Conservation (phyloP, 169 alveolate species). For the Plasmodium vivax region DNA sequence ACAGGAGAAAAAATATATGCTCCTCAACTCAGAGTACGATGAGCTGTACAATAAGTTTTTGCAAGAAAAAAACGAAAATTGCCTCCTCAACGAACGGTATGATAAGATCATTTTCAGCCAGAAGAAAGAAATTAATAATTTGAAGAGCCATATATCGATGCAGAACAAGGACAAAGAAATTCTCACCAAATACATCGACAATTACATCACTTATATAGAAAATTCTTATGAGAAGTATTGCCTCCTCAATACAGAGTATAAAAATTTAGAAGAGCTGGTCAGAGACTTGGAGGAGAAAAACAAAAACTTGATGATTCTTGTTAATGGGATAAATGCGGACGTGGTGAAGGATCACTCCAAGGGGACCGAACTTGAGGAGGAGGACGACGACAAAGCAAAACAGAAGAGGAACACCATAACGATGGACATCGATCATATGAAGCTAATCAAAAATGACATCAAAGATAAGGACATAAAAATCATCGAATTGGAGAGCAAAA, state of each 20-base stretch:
- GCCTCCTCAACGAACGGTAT: constrained; percentile 60
- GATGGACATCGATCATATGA: constrained; percentile 33
- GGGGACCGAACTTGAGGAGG: neutral
- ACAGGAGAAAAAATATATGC: constrained; percentile 71
- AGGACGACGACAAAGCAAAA: neutral
- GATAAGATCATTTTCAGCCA: constrained; percentile 68
- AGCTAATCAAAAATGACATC: constrained; percentile 58
- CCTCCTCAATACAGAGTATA: constrained; percentile 40
- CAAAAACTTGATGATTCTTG: constrained; percentile 28
- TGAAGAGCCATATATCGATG: constrained; percentile 47
- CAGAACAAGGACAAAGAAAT: constrained; percentile 73
- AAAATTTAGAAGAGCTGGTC: constrained; percentile 60
- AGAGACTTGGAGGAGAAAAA: constrained; percentile 64
- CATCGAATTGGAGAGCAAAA: constrained; percentile 67
- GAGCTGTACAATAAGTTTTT: constrained; percentile 56
- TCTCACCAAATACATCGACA: constrained; percentile 68
- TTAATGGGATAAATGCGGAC: constrained; percentile 29
- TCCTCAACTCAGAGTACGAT: constrained; percentile 67
- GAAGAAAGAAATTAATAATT: constrained; percentile 61
- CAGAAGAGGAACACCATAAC: constrained; percentile 19
- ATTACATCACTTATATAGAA: constrained; percentile 70
- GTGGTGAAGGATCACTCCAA: neutral
- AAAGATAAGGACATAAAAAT: constrained; percentile 72
- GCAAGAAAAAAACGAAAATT: constrained; percentile 58
- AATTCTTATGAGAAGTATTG: constrained; percentile 70